Percentiles rank a stretch among this genome's conserved stretches.
Conservation (phyloP, 495 filamentous ascomycete species). For the Xylaria castorea region DNA sequence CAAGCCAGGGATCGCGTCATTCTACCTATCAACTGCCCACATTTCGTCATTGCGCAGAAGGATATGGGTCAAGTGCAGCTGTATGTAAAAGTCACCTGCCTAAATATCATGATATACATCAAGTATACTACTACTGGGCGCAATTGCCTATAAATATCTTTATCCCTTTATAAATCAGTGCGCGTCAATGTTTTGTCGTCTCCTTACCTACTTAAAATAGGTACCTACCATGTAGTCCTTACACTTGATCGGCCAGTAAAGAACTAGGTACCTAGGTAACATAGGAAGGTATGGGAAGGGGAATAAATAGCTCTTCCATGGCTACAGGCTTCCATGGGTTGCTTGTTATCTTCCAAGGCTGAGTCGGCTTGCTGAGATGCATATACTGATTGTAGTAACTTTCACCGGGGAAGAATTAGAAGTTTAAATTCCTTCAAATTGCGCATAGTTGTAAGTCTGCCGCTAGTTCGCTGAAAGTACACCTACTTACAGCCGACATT, state of each 20-base stretch:
- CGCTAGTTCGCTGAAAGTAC: background rate
- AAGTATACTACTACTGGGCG: background rate
- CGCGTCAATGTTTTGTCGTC: background rate
- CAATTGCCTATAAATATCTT: background rate
- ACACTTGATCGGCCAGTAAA: background rate
- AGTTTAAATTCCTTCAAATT: background rate
- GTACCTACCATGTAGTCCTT: background rate
- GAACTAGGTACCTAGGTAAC: too few species aligned
- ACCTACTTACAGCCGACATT: background rate
- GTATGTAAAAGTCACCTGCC: background rate
- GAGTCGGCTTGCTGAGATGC: background rate
- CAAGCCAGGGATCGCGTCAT: slow-evolving; percentile 17
- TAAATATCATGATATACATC: background rate
- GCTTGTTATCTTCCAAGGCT: background rate
- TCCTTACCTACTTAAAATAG: background rate
- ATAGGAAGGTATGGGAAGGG: background rate
- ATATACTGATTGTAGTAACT: background rate
- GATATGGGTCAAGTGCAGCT: background rate
- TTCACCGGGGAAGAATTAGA: background rate
- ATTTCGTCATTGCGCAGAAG: slow-evolving; percentile 12
- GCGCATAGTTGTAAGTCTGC: background rate
- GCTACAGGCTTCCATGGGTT: background rate
- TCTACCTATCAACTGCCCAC: slow-evolving; percentile 6
- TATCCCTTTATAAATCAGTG: background rate
- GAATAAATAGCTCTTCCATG: background rate